phyloP scores from a whole-genome alignment of 208 protist species.

The Spongospora subterranea region DNA sequence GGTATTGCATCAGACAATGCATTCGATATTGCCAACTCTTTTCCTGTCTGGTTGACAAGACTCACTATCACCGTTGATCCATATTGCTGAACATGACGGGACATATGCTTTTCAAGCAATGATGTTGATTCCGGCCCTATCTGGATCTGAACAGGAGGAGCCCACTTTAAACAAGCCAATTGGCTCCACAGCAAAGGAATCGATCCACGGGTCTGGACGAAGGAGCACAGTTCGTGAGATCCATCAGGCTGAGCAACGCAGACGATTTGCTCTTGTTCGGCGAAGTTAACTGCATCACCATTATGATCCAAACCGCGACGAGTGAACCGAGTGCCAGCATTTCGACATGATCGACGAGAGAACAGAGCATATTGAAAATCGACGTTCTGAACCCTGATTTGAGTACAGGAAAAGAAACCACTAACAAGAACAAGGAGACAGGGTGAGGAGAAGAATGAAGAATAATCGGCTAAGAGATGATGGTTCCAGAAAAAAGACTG shows the following conservation, averaged over 20 bases:
- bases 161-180: background rate
- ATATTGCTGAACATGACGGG: background rate
- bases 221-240: conserved; percentile 47
- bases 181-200: conserved; percentile 58
- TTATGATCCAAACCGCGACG: conserved; percentile 57
- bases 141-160: conserved; percentile 1
- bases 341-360: background rate
- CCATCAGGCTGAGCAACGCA: background rate
- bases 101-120: conserved; percentile 6
- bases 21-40: conserved; percentile 26
- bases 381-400: background rate
- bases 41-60: conserved; percentile 57
- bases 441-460: background rate
- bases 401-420: background rate
- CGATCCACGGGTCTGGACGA: conserved; percentile 61
- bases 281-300: conserved; percentile 61
- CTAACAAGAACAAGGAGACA: background rate
- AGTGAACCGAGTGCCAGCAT: conserved; percentile 60
- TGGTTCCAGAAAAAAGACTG: background rate
- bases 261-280: conserved; percentile 62
- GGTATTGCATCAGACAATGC: background rate
- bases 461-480: background rate
- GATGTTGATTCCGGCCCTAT: background rate
- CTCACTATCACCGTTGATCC: conserved; percentile 47
- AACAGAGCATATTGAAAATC: conserved; percentile 55